Evolutionary conservation across 805 yeast genomes (phyloP).

Genomic region (Nakazawaea pomicola): DNA sequence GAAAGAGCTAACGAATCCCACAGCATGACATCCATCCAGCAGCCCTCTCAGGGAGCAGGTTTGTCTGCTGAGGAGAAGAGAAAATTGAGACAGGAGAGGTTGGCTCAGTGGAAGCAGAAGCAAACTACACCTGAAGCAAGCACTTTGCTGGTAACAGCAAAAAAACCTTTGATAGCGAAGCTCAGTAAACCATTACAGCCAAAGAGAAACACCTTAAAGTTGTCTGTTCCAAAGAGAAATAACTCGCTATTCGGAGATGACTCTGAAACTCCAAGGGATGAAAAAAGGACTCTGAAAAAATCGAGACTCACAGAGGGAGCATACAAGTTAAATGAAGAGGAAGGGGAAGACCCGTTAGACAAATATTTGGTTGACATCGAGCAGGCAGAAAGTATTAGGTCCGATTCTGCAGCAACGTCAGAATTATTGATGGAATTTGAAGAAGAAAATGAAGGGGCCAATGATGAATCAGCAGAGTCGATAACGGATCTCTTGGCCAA

Average conservation of each 20-base stretch:
- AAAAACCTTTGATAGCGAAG: slow-evolving; percentile 19
- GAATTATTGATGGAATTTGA: slow-evolving; percentile 17
- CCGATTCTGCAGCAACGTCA: too few relatives aligned
- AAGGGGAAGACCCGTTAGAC: slow-evolving; percentile 41
- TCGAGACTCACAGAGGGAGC: slow-evolving; percentile 13
- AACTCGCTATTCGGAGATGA: slow-evolving; percentile 3
- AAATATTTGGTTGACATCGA: slow-evolving; percentile 32
- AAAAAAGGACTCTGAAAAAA: slow-evolving; percentile 6
- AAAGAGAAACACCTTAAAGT: not conserved
- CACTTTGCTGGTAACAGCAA: slow-evolving; percentile 6
- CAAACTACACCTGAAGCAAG: slow-evolving; percentile 26
- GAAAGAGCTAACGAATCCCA: too few relatives aligned
- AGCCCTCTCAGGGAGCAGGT: not conserved
- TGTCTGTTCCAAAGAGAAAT: not conserved
- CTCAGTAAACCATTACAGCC: not conserved
- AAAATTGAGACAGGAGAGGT: slow-evolving; percentile 42
- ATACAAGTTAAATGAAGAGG: slow-evolving; percentile 16
- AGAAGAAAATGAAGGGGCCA: slow-evolving; percentile 25
- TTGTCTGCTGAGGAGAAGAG: slow-evolving; percentile 28
- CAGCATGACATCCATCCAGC: too few relatives aligned
- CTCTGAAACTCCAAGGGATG: slow-evolving; percentile 8
- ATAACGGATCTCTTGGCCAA: slow-evolving; percentile 32
- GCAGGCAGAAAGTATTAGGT: slow-evolving; percentile 12
- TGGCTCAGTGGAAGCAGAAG: slow-evolving; percentile 58
- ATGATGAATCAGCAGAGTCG: slow-evolving; percentile 24